phyloP scores from a whole-genome alignment of 306 rosid genomes.

The Rosa rugosa region DNA sequence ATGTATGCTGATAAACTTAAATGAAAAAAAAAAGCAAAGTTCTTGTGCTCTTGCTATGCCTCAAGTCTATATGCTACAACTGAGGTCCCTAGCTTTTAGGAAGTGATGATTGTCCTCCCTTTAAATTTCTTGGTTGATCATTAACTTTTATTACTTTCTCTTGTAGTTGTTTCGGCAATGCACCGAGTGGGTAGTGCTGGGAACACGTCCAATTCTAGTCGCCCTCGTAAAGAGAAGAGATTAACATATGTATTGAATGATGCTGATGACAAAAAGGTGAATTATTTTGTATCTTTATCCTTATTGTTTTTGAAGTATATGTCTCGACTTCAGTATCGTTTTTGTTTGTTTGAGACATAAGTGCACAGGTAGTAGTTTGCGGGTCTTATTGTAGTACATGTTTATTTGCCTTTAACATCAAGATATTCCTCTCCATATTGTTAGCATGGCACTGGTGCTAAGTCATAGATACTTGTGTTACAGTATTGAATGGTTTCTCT shows the following conservation, averaged over 20 bases:
- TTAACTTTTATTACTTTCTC: neutral
- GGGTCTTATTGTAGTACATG: neutral
- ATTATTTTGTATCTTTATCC: conserved; percentile 8
- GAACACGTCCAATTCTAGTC: conserved; percentile 75
- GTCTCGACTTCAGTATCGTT: neutral
- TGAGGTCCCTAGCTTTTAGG: neutral
- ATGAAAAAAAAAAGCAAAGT: neutral
- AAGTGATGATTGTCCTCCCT: neutral
- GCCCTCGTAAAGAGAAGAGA: conserved; percentile 95
- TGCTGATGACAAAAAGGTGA: conserved; percentile 82
- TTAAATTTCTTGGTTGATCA: neutral
- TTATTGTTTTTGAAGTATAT: conserved; percentile 1
- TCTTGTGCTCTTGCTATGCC: neutral
- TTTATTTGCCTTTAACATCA: neutral
- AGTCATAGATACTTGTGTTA: conserved; percentile 14
- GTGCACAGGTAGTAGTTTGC: neutral
- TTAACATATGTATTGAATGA: conserved; percentile 83
- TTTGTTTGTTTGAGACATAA: neutral
- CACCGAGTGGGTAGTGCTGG: conserved; percentile 99
- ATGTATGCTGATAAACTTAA: neutral
- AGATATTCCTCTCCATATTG: neutral
- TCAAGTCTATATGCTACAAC: neutral
- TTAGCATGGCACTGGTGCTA: neutral
- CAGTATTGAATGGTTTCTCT: conserved; percentile 31
- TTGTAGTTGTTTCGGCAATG: conserved; percentile 65